phyloP scores from a whole-genome alignment of 1,139 yeast genomes.

The Blastobotrys proliferans region DNA sequence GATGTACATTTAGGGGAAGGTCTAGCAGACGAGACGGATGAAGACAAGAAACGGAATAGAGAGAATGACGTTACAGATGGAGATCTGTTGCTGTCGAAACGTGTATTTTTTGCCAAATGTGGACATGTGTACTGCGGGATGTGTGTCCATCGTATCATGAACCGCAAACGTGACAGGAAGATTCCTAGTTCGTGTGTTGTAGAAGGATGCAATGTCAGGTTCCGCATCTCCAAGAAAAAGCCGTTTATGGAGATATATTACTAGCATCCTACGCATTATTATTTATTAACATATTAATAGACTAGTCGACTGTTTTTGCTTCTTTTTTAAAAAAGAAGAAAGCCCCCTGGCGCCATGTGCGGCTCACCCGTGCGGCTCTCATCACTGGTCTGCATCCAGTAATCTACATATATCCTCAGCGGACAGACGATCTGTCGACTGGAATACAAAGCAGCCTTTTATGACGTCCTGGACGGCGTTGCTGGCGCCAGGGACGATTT shows the following conservation, averaged over 20 bases:
- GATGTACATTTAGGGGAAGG: slow-evolving; percentile 70
- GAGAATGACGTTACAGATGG: slow-evolving; percentile 42
- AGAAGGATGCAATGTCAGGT: slow-evolving; percentile 21
- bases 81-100: slow-evolving; percentile 60
- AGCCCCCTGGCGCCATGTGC: not conserved
- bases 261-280: slow-evolving; percentile 7
- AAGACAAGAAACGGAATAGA: slow-evolving; percentile 37
- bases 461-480: slow-evolving; percentile 27
- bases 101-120: slow-evolving; percentile 66
- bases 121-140: slow-evolving; percentile 89
- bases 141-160: slow-evolving; percentile 57
- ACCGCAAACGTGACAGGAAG: slow-evolving; percentile 16
- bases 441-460: slow-evolving; percentile 39
- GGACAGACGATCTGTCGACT: slow-evolving; percentile 38
- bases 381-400: not conserved
- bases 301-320: not conserved
- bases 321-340: no score
- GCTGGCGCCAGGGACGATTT: not conserved
- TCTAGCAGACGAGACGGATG: slow-evolving; percentile 43
- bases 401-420: slow-evolving; percentile 25
- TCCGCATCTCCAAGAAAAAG: slow-evolving; percentile 14
- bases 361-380: not conserved
- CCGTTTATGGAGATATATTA: slow-evolving; percentile 27
- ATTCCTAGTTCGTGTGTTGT: slow-evolving; percentile 21
- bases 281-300: not conserved